phyloP scores from a whole-genome alignment of 2,329 filamentous ascomycete genomes.

The Trichoderma simmonsii region DNA sequence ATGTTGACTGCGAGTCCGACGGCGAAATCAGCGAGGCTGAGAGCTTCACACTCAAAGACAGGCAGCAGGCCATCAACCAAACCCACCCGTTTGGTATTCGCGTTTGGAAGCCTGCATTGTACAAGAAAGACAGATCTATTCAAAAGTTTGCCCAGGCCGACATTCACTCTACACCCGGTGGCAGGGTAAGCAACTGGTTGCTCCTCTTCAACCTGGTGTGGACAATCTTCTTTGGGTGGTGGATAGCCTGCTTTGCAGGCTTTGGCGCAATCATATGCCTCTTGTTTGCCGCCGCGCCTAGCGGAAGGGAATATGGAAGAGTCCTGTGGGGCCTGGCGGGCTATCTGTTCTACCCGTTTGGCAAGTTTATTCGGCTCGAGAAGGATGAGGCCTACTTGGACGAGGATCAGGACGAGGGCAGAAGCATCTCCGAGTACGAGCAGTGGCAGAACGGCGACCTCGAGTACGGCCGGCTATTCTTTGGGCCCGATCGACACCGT shows the following conservation, averaged over 20 bases:
- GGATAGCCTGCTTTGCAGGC: conserved; percentile 76
- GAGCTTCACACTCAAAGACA: conserved; percentile 95
- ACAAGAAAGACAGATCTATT: conserved; percentile 96
- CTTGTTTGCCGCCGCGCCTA: conserved; percentile 72
- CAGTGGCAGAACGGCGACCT: conserved; percentile 98
- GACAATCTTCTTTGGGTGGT: conserved; percentile 94
- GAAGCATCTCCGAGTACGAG: conserved; percentile 97
- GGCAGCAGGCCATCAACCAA: conserved; percentile 96
- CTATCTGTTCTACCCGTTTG: conserved; percentile 95
- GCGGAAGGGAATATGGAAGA: conserved; percentile 79
- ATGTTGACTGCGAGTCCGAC: conserved; percentile 62
- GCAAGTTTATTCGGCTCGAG: conserved; percentile 89
- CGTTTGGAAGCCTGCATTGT: conserved; percentile 97
- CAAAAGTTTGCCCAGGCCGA: conserved; percentile 95
- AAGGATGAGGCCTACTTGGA: conserved; percentile 92
- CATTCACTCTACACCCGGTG: conserved; percentile 91
- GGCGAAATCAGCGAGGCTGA: conserved; percentile 83
- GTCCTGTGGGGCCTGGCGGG: conserved; percentile 79
- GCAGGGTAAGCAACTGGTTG: conserved; percentile 78
- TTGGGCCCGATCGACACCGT: conserved; percentile 74
- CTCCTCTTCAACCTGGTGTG: conserved; percentile 86
- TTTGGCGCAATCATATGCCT: conserved; percentile 75
- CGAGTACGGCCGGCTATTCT: conserved; percentile 93
- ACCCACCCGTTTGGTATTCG: conserved; percentile 98
- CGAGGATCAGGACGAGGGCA: conserved; percentile 91